These are phyloP conservation scores for Cytospora schulzeri DNA, from an alignment of 2,329 filamentous ascomycete genomes.

Conservation along the genomic window DNA sequence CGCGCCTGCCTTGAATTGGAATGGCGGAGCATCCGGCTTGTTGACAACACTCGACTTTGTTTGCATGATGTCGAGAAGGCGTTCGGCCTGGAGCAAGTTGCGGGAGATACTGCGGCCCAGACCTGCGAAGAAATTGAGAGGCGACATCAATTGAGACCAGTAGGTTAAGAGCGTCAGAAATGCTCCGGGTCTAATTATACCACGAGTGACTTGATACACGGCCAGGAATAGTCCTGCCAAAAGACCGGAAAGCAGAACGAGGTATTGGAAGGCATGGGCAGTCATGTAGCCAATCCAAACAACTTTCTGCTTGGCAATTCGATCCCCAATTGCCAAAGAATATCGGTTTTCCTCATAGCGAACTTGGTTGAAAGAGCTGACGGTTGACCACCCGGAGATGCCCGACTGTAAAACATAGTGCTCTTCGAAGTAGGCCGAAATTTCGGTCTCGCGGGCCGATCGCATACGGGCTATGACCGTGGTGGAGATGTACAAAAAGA, in stretches of 20 bases:
- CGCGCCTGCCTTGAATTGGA: conserved; percentile 54
- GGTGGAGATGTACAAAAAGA: conserved; percentile 58
- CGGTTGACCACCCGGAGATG: conserved; percentile 61
- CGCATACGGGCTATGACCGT: conserved; percentile 55
- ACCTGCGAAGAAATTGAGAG: conserved; percentile 68
- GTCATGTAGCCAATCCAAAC: conserved; percentile 50
- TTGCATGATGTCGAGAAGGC: conserved; percentile 59
- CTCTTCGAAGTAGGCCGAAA: conserved; percentile 57
- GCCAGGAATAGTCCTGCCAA: conserved; percentile 63
- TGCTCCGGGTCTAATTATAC: conserved; percentile 60
- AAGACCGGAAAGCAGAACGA: conserved; percentile 70
- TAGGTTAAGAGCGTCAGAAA: conserved; percentile 74
- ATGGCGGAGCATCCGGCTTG: conserved; percentile 50
- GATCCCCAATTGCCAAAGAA: conserved; percentile 49
- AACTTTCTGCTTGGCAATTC: conserved; percentile 41
- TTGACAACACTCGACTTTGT: conserved; percentile 58
- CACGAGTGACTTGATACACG: conserved; percentile 64
- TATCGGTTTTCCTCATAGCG: conserved; percentile 59
- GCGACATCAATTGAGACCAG: conserved; percentile 72
- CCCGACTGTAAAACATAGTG: conserved; percentile 58
- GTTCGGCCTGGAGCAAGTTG: conserved; percentile 60
- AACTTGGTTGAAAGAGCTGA: conserved; percentile 62
- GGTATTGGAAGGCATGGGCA: conserved; percentile 58
- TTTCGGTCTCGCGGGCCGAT: conserved; percentile 50
- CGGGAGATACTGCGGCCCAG: conserved; percentile 59